These are phyloP conservation scores for Excoecaria agallocha DNA, from an alignment of 345 rosid species.

Conservation along the genomic window DNA sequence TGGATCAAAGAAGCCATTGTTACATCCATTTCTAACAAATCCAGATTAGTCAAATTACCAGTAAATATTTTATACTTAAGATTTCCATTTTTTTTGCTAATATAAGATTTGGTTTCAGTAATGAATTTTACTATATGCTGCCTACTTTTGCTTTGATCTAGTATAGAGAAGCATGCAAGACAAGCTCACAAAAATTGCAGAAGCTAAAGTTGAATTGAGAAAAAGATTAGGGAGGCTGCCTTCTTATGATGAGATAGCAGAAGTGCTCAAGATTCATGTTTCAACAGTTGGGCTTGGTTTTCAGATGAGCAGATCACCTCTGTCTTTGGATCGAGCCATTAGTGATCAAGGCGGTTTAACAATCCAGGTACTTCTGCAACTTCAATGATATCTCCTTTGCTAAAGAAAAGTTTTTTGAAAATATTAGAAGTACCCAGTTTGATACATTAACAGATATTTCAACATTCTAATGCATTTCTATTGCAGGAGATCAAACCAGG, in stretches of 20 bases:
- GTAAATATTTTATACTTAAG: constrained; percentile 27
- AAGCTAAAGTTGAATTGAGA: constrained; percentile 37
- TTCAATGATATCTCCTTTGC: not conserved
- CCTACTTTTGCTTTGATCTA: not conserved
- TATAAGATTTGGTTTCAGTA: not conserved
- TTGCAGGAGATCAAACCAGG: constrained; percentile 51
- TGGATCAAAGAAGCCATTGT: constrained; percentile 63
- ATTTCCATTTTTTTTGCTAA: not conserved
- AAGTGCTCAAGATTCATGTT: constrained; percentile 37
- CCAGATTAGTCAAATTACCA: constrained; percentile 51
- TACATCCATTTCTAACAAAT: constrained; percentile 45
- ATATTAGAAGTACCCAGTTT: too few relatives aligned
- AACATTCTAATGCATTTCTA: not conserved
- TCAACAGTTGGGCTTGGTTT: constrained; percentile 46
- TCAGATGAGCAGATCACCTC: constrained; percentile 37
- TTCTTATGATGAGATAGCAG: constrained; percentile 48
- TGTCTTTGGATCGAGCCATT: constrained; percentile 40
- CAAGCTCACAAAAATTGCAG: constrained; percentile 44
- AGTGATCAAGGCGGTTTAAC: constrained; percentile 42
- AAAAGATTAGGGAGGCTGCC: constrained; percentile 38
- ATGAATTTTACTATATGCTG: not conserved
- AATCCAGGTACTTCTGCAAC: constrained; percentile 35
- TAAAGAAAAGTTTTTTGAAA: not conserved
- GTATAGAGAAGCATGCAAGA: constrained; percentile 52
- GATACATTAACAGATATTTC: not conserved